Evolutionary conservation across 495 filamentous ascomycete genomes (phyloP).

Genomic region (Clohesyomyces aquaticus): DNA sequence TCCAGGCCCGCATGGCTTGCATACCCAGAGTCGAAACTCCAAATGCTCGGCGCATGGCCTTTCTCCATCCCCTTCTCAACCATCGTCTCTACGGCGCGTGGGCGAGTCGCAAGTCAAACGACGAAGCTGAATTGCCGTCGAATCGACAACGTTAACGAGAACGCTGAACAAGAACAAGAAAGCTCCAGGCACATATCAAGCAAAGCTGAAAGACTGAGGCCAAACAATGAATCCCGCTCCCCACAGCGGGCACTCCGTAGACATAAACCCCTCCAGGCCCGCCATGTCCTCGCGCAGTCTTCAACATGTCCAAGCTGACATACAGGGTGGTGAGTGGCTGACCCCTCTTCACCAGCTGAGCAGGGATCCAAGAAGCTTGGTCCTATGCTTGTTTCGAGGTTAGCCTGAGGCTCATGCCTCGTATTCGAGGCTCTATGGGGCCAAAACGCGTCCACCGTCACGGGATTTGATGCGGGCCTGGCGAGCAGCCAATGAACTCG

Average conservation of each 20-base stretch:
- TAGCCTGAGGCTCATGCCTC: not conserved
- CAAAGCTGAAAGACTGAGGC: too few relatives aligned
- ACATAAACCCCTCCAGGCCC: not conserved
- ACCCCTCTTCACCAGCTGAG: not conserved
- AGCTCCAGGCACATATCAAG: too few relatives aligned
- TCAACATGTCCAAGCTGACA: not conserved
- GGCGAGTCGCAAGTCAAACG: not conserved
- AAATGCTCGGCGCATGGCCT: conserved; percentile 30
- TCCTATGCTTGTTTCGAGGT: not conserved
- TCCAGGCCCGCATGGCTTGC: too few relatives aligned
- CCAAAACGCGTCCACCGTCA: too few relatives aligned
- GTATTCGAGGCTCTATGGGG: not conserved
- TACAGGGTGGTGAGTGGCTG: not conserved
- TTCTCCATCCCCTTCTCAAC: not conserved
- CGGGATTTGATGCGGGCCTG: not conserved
- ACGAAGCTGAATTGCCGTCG: not conserved
- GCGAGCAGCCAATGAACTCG: not conserved
- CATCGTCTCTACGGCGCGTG: too few relatives aligned
- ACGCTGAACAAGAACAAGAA: not conserved
- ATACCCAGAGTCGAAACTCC: conserved; percentile 37
- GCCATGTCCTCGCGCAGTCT: too few relatives aligned
- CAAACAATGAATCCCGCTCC: not conserved
- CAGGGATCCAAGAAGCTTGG: not conserved
- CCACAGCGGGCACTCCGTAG: not conserved
- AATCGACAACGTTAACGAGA: too few relatives aligned